Conservation (phyloP, 129 eudicot species). For the Artemisia annua region DNA sequence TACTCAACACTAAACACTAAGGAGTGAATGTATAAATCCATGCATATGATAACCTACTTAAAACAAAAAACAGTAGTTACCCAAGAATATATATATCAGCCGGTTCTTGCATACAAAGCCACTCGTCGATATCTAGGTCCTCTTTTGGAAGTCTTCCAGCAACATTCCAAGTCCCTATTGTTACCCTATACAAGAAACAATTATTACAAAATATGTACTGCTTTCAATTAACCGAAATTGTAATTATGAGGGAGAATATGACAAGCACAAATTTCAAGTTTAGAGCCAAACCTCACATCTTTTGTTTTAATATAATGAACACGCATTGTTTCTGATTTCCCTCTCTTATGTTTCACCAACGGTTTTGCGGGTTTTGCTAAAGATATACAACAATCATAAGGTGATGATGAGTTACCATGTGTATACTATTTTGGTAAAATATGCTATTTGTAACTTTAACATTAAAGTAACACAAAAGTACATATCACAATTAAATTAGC, state of each 20-base stretch:
- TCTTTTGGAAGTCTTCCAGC: constrained; percentile 83
- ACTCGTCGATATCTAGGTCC: constrained; percentile 79
- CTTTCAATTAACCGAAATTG: constrained; percentile 5
- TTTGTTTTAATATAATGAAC: constrained; percentile 75
- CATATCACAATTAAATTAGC: background rate
- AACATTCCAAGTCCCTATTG: constrained; percentile 95
- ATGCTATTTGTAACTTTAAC: no score
- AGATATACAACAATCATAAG: constrained; percentile 2
- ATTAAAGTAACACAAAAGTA: no score
- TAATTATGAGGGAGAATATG: background rate
- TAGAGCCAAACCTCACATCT: constrained; percentile 88
- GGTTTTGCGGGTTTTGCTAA: constrained; percentile 46
- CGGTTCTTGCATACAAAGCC: constrained; percentile 86
- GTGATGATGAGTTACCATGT: background rate
- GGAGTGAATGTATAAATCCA: no score
- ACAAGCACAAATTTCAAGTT: background rate
- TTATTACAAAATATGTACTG: background rate
- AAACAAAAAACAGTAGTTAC: constrained; percentile 31
- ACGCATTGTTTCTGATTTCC: constrained; percentile 84
- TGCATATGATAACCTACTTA: background rate
- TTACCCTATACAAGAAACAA: constrained; percentile 46
- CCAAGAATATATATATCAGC: constrained; percentile 89
- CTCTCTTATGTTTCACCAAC: constrained; percentile 62
- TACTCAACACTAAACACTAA: no score
- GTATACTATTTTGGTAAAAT: background rate